Evolutionary conservation across 768 basidiomycete genomes (phyloP), one percentile per base, ranked within the genome.

Genomic region (Rhodotorula sphaerocarpa): DNA sequence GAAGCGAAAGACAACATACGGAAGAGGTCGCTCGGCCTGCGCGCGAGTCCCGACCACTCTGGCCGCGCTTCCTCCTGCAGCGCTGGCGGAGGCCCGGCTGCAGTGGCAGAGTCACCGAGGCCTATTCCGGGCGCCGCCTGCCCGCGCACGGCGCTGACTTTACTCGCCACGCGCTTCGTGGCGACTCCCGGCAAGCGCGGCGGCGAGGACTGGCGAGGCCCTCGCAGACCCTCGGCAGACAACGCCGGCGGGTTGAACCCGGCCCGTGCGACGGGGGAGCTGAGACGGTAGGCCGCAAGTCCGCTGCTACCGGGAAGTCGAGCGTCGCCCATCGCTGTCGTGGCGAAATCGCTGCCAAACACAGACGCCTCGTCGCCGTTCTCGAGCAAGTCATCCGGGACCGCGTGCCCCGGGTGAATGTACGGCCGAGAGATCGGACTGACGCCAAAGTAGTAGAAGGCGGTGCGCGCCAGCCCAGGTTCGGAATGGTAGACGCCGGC

Each of bases 401-500:
- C 21, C 0, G 23, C 20, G 33, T 64, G 63, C 1, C 42, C 63
- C 21, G 63, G 63, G 44, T 59, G 41, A 27, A 64, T 46, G 53
- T 33, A 55, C 41, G 57, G 57, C 23, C 63, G 34, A 11, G 33
- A 34, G 33, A 44, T 33, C 6, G 63, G 48, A 33, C 31, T 33
- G 5, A 7, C 27, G 11, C 48, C 46, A 18, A 33, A 28, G 18
- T 23, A 30, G 34, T 46, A 25, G 44, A 46, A 60, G 3, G 55
- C 48, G 7, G 54, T 23, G 23, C 44, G 23, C 3, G 55, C 57
- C 20, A 31, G 28, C 0, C 63, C 58, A 0, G 63, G 58, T 36
- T 56, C 58, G 18, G 63, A 64, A 41, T 44, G 55, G 63, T 59
- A 64, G 11, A 42, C 33, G 30, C 48, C 39, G 47, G 47, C 28